Conservation (phyloP, 179 eudicot genomes). For the Corrigiola litoralis region DNA sequence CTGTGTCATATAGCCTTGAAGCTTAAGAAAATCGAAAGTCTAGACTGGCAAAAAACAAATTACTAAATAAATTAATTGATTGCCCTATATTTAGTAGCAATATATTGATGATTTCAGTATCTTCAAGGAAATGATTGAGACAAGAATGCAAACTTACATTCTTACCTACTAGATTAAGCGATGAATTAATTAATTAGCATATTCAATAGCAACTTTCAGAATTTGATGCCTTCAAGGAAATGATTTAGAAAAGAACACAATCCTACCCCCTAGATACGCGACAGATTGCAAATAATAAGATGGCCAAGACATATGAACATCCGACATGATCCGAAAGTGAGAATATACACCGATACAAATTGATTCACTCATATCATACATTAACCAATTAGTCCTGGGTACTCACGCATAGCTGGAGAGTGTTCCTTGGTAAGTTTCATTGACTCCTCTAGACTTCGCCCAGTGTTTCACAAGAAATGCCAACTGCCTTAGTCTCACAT, state of each 20-base stretch:
- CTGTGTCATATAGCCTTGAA: too few relatives aligned
- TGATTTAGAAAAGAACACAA: not conserved
- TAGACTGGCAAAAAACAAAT: too few relatives aligned
- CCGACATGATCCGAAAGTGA: not conserved
- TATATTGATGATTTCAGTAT: too few relatives aligned
- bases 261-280: not conserved
- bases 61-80: too few relatives aligned
- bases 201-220: too few relatives aligned
- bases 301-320: not conserved
- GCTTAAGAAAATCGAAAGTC: too few relatives aligned
- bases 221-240: too few relatives aligned
- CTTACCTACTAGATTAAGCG: too few relatives aligned
- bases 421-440: constrained; percentile 96
- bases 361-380: not conserved
- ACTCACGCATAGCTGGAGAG: constrained; percentile 98
- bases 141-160: too few relatives aligned
- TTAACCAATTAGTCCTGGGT: not conserved
- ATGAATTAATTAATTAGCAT: too few relatives aligned
- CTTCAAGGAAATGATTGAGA: too few relatives aligned
- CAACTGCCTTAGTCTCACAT: constrained; percentile 78
- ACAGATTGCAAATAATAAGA: not conserved
- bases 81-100: too few relatives aligned
- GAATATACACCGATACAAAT: not conserved
- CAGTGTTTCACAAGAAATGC: constrained; percentile 96
- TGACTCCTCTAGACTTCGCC: constrained; percentile 95